Evolutionary conservation across 208 protist genomes (phyloP), one percentile per base, ranked within the genome.

Genomic region (Angomonas deanei): DNA sequence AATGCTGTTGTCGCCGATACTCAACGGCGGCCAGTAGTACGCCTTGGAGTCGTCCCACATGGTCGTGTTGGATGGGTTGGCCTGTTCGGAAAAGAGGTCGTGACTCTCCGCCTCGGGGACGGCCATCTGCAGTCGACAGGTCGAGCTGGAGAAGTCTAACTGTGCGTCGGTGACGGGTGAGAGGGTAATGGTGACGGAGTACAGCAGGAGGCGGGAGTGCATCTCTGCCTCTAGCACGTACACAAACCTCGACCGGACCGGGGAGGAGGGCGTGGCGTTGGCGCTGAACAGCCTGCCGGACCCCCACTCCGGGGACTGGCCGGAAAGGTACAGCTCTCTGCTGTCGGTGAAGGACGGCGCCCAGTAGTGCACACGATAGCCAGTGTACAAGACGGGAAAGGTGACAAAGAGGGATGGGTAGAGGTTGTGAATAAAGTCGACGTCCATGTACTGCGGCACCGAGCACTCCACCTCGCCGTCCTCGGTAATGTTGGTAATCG

Each of bases 141-240:
- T 38, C 21, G 70, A 57, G 28, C 32, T 39, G 23, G 59, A 54
- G 17, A 76, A 56, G 64, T 76, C 66, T n/a, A 81, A 21, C 31
- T 57, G 26, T 6, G 32, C 48, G 6, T 52, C 26, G 19, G 21
- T 64, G 36, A 61, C 26, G 27, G 75, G 70, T 28, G 53, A 31
- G 0, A 81, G 38, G 10, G 53, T 30, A 6, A 81, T 63, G 33
- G 26, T 67, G 1, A 76, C 61, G 10, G 64, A 70, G 53, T 65
- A 72, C 1, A 81, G 53, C 30, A 74, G 38, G 33, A 76, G 54
- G 17, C 75, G 65, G 0, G 75, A 81, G 59, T 81, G 70, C 55
- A 53, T 47, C 1, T 64, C 50, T 0, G 75, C 75, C 54, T 61
- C 60, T 0, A 81, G 58, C 21, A 81, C 21, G 28, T 61, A 63